These are phyloP conservation scores for Hansenula lynferdii DNA, from an alignment of 1,139 yeast genomes.

Conservation along the genomic window DNA sequence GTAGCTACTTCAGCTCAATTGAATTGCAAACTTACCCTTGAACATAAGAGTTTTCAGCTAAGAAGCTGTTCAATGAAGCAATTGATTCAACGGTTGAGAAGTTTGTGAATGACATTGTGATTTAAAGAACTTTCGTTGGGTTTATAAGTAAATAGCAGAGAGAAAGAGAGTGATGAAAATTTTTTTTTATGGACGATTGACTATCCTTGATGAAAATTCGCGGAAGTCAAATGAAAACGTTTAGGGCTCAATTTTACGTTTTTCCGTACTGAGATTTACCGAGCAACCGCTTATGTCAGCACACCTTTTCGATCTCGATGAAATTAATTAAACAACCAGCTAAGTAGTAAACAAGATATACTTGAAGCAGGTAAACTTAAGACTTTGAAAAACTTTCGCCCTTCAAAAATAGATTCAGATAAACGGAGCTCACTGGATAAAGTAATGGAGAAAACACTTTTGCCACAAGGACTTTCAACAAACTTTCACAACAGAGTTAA, in stretches of 20 bases:
- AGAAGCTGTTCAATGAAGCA: constrained; percentile 78
- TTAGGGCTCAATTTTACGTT: constrained; percentile 1
- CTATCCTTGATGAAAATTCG: not conserved
- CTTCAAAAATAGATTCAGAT: not conserved
- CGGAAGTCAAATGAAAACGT: not conserved
- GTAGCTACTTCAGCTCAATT: not conserved
- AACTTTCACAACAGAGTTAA: constrained; percentile 64
- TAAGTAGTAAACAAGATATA: not conserved
- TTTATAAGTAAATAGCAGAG: not conserved
- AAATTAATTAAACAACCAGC: not conserved
- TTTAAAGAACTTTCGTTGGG: not conserved
- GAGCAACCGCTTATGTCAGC: not conserved
- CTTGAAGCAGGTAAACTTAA: no score
- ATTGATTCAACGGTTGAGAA: constrained; percentile 79
- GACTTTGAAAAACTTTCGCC: no score
- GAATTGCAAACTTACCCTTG: constrained; percentile 71
- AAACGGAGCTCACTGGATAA: not conserved
- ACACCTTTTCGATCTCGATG: not conserved
- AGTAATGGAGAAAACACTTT: constrained; percentile 25
- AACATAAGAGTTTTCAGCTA: constrained; percentile 89
- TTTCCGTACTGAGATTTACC: not conserved
- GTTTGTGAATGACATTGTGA: constrained; percentile 66
- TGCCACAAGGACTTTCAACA: constrained; percentile 74
- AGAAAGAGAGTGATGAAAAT: constrained; percentile 1
- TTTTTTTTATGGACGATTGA: constrained; percentile 2